Evolutionary conservation across 2,329 filamentous ascomycete genomes (phyloP), one percentile per base, ranked within the genome.

Genomic region (Penicillium sp.): DNA sequence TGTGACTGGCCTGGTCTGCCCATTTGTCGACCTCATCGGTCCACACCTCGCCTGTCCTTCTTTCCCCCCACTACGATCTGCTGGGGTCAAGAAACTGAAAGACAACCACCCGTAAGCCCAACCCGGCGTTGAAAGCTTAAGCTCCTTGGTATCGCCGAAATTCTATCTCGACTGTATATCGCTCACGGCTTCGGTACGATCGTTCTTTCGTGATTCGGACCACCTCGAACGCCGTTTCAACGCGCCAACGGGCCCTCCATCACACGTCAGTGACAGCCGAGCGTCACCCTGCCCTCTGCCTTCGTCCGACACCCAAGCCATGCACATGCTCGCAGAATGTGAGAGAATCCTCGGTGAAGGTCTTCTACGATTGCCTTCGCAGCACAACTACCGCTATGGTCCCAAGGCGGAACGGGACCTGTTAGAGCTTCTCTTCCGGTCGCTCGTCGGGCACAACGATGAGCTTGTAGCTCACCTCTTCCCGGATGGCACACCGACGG

Each of bases 321-420:
- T 70, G 68, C 66, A 61, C 56, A 80, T 83, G 71, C 76, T 83
- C 66, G 80, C 82, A 63, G 76, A 80, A 72, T 81, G 83, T 71
- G 93, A 97, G 84, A 89, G 86, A 80, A 88, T 90, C 82, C 91
- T 98, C 79, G 93, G 91, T 77, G 87, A 91, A 76, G 88, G 91
- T 73, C 86, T 99, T 73, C 87, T 91, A 75, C 86, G 90, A 73
- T 87, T 96, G 73, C 93, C 95, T 59, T 83, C 83, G 68, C 83
- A 86, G 68, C 89, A 91, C 82, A 83, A 85, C 67, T 91, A 92
- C 79, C 89, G 90, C 65, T 99, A 93, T 79, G 88, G 85, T 45
- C 83, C 89, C 57, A 81, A 86, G 51, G 92, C 93, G 57, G 85
- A 87, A 65, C 85, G 85, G 63, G 86, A 91, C 65, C 88, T 99